Base-by-base conservation (phyloP, 768 basidiomycete species). In the Lactifluus pinguis region DNA sequence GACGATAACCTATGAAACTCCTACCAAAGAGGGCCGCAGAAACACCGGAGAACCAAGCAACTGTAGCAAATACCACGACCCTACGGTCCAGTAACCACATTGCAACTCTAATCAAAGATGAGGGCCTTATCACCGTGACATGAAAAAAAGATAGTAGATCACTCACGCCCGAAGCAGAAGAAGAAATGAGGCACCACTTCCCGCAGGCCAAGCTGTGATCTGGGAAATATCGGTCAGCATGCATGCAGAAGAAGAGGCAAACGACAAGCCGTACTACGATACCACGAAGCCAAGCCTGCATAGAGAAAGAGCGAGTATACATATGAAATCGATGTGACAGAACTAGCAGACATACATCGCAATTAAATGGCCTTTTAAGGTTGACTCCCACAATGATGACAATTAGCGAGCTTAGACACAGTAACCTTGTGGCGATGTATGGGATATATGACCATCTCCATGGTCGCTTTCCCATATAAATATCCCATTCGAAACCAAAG, bases 101-200 rank as follows among this genome's bases (percentile, higher is more conserved):
- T 15, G 60, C 60, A 34, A 61, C 17, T 32, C 60, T 61, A 39
- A 8, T 30, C 9, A 36, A 29, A 6, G 17, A 25, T 34, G 32
- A 38, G 34, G 4, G 5, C 45, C 2, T 19, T 7, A 25, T 34
- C 32, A 14, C 17, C 10, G 3, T 9, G 14, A 36, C n/a, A 17
- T 6, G 25, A 25, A 25, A 34, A 1, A 39, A 15, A 21, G 17
- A 32, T 34, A 10, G 11, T 13, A 25, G 13, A 19, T 15, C 10
- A n/a, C 60, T 55, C 34, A 61, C 60, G n/a, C 60, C 29, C 60
- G 60, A 21, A 61, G 54, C 9, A 56, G 49, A 41, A 61, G 53
- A 15, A 61, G 54, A 45, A 61, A 50, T 13, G 60, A 61, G 29
- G 60, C 17, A 30, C 25, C 14, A n/a, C 2, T 2, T 6, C 42